Percentiles rank a stretch among this genome's conserved stretches.
These are phyloP conservation scores for Yamadazyma triangularis DNA, from an alignment of 1,139 yeast species.

Conservation along the genomic window DNA sequence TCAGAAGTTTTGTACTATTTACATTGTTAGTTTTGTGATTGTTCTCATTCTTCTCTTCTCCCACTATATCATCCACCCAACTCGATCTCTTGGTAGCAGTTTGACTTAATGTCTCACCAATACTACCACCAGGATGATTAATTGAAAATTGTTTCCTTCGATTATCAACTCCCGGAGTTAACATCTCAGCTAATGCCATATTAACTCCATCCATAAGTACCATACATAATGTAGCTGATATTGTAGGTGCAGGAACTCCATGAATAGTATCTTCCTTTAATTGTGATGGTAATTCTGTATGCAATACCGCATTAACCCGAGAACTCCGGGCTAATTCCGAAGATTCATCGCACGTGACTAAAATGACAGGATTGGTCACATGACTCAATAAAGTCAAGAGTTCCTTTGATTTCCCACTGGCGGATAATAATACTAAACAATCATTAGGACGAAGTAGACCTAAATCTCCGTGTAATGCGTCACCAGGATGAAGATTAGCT, in stretches of 20 bases:
- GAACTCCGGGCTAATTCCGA: slow-evolving; percentile 44
- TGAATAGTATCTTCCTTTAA: slow-evolving; percentile 63
- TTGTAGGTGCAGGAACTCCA: slow-evolving; percentile 86
- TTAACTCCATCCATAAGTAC: slow-evolving; percentile 77
- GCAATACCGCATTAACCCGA: slow-evolving; percentile 48
- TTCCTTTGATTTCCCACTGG: slow-evolving; percentile 85
- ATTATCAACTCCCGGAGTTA: slow-evolving; percentile 50
- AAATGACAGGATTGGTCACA: slow-evolving; percentile 51
- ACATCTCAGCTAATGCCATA: slow-evolving; percentile 65
- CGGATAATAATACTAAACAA: slow-evolving; percentile 63
- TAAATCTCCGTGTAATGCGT: slow-evolving; percentile 87
- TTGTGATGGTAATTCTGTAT: slow-evolving; percentile 57
- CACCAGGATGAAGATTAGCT: slow-evolving; percentile 71
- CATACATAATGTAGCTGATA: slow-evolving; percentile 73
- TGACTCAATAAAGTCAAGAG: slow-evolving; percentile 57
- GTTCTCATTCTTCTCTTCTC: neutral
- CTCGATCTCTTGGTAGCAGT: slow-evolving; percentile 3
- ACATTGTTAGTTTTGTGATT: neutral
- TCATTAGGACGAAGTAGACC: slow-evolving; percentile 63
- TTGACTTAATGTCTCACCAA: slow-evolving; percentile 54
- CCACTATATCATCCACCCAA: slow-evolving; percentile 1
- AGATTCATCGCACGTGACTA: slow-evolving; percentile 57
- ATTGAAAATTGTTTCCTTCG: slow-evolving; percentile 58
- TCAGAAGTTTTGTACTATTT: neutral
- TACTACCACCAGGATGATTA: slow-evolving; percentile 89